Evolutionary conservation across 164 flowering plant genomes (phyloP).

Genomic region (Taxillus chinensis): DNA sequence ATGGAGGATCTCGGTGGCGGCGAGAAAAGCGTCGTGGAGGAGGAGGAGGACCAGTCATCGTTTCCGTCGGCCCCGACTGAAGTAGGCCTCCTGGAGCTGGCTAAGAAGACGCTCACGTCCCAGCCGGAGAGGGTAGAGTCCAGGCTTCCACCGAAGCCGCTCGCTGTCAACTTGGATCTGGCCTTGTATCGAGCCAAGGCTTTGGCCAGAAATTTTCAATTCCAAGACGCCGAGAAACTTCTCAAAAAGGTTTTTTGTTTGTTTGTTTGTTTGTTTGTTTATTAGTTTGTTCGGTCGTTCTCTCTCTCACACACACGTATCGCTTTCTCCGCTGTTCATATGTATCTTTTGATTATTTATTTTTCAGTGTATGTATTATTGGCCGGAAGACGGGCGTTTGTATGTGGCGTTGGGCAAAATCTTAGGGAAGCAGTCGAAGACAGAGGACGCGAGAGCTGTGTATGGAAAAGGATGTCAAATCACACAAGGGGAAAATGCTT

Average conservation of each 20-base stretch:
- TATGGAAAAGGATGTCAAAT: constrained; percentile 91
- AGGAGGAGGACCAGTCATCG: constrained; percentile 7
- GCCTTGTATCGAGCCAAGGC: constrained; percentile 73
- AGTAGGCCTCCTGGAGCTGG: constrained; percentile 40
- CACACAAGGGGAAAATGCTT: constrained; percentile 90
- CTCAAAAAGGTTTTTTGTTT: constrained; percentile 58
- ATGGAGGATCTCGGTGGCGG: constrained; percentile 28
- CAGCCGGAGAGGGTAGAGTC: constrained; percentile 56
- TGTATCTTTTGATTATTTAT: neutral
- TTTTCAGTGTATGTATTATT: constrained; percentile 37
- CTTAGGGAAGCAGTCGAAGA: constrained; percentile 52
- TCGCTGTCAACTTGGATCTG: constrained; percentile 67
- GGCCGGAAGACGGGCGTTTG: constrained; percentile 88
- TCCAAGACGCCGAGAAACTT: constrained; percentile 48
- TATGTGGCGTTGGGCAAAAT: constrained; percentile 63
- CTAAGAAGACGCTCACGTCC: constrained; percentile 74
- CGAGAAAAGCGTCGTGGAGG: constrained; percentile 6
- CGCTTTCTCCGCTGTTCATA: neutral
- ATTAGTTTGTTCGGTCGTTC: neutral
- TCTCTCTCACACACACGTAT: neutral
- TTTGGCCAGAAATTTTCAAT: constrained; percentile 43
- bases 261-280: neutral
- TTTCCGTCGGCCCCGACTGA: constrained; percentile 29
- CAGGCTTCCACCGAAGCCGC: constrained; percentile 37
- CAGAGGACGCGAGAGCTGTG: constrained; percentile 58